Evolutionary conservation across 108 stramenopile species (phyloP).

Genomic region (Skeletonema grethae): DNA sequence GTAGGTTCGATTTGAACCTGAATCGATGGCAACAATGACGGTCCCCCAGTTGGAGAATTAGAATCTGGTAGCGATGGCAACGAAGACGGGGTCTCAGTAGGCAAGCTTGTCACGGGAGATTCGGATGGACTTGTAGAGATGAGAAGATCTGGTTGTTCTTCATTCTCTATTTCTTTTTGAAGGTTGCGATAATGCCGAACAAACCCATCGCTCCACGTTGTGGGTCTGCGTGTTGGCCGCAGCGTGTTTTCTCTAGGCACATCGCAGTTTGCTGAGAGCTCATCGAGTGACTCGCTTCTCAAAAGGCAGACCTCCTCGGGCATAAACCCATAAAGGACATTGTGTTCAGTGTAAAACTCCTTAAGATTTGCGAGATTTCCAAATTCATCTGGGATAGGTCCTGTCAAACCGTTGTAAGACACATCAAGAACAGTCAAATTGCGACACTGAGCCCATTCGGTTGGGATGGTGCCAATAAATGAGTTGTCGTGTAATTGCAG

Average conservation of each 20-base stretch:
- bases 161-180: slow-evolving; percentile 1
- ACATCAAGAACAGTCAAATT: slow-evolving; percentile 7
- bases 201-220: neutral
- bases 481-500: slow-evolving; percentile 8
- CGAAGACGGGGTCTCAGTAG: neutral
- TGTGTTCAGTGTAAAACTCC: slow-evolving; percentile 13
- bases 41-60: neutral
- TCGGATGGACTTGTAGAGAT: neutral
- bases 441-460: neutral
- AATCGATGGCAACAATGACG: neutral
- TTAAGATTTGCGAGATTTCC: slow-evolving; percentile 10
- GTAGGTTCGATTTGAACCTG: neutral
- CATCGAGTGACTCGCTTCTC: neutral
- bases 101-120: neutral
- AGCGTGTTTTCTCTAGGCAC: neutral
- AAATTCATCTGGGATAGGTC: slow-evolving; percentile 13
- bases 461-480: slow-evolving; percentile 1
- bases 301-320: slow-evolving; percentile 17
- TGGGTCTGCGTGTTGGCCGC: neutral
- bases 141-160: neutral
- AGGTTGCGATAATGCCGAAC: slow-evolving; percentile 5
- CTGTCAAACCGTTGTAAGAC: slow-evolving; percentile 14
- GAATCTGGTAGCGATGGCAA: neutral
- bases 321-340: slow-evolving; percentile 6
- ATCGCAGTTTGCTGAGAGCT: slow-evolving; percentile 9